Evolutionary conservation across 345 rosid genomes (phyloP).

Genomic region (Lagerstroemia speciosa): DNA sequence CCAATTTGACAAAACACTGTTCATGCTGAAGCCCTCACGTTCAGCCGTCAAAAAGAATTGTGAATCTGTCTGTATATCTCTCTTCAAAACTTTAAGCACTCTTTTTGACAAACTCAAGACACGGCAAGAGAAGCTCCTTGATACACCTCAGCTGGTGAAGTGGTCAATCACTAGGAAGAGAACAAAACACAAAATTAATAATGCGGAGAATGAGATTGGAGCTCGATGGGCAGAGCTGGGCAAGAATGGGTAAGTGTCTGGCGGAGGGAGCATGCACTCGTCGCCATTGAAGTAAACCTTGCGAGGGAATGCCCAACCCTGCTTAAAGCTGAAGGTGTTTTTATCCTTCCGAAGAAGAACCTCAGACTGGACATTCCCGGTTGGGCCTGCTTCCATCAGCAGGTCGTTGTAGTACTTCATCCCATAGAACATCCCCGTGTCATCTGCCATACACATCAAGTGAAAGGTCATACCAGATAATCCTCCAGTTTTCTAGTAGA

Average conservation of each 20-base stretch:
- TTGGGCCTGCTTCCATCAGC: slow-evolving; percentile 81
- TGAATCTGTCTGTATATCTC: background rate
- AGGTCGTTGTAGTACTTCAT: slow-evolving; percentile 68
- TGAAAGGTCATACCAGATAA: background rate
- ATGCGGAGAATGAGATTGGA: slow-evolving; percentile 18
- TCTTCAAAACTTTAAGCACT: background rate
- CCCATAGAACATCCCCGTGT: slow-evolving; percentile 82
- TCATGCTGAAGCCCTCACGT: background rate
- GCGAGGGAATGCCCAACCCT: slow-evolving; percentile 92
- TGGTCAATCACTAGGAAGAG: slow-evolving; percentile 20
- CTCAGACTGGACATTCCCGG: slow-evolving; percentile 85
- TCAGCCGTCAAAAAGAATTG: background rate
- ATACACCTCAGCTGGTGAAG: background rate
- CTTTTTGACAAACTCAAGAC: background rate
- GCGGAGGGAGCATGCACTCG: slow-evolving; percentile 82
- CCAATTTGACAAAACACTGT: background rate
- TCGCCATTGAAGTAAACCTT: slow-evolving; percentile 91
- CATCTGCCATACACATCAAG: slow-evolving; percentile 37
- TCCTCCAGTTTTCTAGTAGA: background rate
- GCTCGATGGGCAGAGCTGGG: slow-evolving; percentile 44
- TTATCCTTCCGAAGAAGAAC: slow-evolving; percentile 68
- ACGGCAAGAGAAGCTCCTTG: background rate
- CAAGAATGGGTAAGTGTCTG: slow-evolving; percentile 72
- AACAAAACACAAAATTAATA: slow-evolving; percentile 11
- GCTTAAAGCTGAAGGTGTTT: slow-evolving; percentile 69